Percentiles rank a stretch among this genome's conserved stretches.
These are phyloP conservation scores for Tritrichomonas musculus DNA, from an alignment of 208 protist genomes.

Conservation along the genomic window DNA sequence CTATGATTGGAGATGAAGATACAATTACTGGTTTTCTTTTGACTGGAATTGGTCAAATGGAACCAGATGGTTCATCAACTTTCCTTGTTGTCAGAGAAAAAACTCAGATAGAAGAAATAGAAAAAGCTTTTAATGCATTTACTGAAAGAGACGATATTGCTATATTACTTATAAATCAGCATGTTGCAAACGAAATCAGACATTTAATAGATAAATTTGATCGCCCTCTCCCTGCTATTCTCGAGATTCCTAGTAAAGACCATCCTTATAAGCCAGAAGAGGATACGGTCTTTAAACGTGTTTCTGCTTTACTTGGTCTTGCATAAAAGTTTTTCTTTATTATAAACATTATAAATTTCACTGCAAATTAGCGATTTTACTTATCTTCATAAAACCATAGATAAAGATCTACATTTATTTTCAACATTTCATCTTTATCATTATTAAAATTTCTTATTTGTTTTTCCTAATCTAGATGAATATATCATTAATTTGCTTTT, in stretches of 20 bases:
- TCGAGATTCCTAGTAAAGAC: slow-evolving; percentile 31
- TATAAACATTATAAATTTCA: no score
- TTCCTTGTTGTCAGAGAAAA: slow-evolving; percentile 16
- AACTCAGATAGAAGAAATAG: slow-evolving; percentile 30
- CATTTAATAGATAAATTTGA: neutral
- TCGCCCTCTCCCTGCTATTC: slow-evolving; percentile 18
- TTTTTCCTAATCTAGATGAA: no score
- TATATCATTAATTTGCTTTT: no score
- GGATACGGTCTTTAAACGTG: neutral
- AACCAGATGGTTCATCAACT: neutral
- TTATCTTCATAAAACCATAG: no score
- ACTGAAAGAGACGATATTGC: slow-evolving; percentile 31
- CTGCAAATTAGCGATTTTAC: no score
- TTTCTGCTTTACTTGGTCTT: slow-evolving; percentile 1
- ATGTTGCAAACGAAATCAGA: slow-evolving; percentile 30
- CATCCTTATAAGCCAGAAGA: slow-evolving; percentile 32
- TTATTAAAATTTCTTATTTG: no score
- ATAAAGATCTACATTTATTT: no score
- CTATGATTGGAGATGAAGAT: slow-evolving; percentile 35
- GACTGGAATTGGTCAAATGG: slow-evolving; percentile 20
- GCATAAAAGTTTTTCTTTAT: no score
- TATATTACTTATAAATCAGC: slow-evolving; percentile 26
- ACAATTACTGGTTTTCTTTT: slow-evolving; percentile 36
- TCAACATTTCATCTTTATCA: no score
- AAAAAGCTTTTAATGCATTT: slow-evolving; percentile 25